These are phyloP conservation scores for Aphanocladium album DNA, from an alignment of 2,329 filamentous ascomycete species.

Conservation along the genomic window DNA sequence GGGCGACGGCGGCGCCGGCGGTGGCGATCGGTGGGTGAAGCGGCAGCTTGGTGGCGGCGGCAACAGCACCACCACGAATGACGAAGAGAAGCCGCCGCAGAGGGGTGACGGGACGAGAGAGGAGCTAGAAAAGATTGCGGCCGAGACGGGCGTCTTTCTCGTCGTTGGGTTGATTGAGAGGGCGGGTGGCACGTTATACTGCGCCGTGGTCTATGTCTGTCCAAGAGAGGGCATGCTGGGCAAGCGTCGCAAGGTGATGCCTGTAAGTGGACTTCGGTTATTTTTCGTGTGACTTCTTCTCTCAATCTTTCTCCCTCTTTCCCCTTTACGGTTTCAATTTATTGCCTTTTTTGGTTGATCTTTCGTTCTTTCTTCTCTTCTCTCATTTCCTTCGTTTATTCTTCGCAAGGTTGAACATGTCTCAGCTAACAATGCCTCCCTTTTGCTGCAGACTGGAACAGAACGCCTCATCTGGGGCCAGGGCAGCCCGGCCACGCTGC, in stretches of 20 bases:
- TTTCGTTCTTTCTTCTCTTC: no score
- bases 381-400: no score
- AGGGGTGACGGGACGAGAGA: conserved; percentile 65
- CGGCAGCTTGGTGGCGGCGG: conserved; percentile 40
- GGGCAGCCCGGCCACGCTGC: conserved; percentile 71
- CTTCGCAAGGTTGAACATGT: no score
- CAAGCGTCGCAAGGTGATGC: conserved; percentile 90
- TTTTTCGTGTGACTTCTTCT: not conserved
- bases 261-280: conserved; percentile 52
- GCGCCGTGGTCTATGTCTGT: conserved; percentile 75
- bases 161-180: conserved; percentile 76
- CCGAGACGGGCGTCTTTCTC: conserved; percentile 74
- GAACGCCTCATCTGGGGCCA: conserved; percentile 89
- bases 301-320: no score
- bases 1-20: conserved; percentile 54
- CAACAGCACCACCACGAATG: not conserved
- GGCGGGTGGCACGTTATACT: conserved; percentile 78
- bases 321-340: no score
- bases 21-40: conserved; percentile 66
- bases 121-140: conserved; percentile 68
- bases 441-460: conserved; percentile 66
- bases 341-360: no score
- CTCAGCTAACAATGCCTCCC: conserved; percentile 5
- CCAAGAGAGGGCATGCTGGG: conserved; percentile 68
- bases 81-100: conserved; percentile 36